A percentile compares a stretch with the other conserved stretches of the same genome.
Conservation (phyloP, 2,329 filamentous ascomycete species). For the Ploettnerulaceae sp. region DNA sequence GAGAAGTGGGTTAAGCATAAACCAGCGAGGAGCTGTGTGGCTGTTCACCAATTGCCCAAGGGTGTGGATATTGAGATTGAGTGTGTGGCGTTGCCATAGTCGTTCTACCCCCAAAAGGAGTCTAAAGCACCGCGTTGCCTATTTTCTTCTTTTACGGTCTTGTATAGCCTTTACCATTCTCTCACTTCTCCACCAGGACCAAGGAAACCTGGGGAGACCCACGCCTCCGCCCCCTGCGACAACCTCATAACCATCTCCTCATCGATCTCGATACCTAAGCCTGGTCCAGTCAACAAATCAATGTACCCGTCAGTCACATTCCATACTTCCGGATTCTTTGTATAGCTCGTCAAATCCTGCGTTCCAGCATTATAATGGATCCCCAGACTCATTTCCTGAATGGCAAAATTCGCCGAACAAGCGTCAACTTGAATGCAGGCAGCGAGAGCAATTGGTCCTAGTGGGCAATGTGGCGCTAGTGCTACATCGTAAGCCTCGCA, state of each 20-base stretch:
- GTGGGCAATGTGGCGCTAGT: conserved; percentile 67
- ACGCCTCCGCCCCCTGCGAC: conserved; percentile 54
- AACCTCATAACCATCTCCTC: conserved; percentile 61
- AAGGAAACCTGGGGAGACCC: conserved; percentile 62
- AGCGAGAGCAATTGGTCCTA: conserved; percentile 68
- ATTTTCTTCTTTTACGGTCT: background rate
- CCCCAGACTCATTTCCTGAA: conserved; percentile 73
- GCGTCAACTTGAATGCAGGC: conserved; percentile 65
- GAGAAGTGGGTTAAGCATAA: conserved; percentile 78
- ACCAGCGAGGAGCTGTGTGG: conserved; percentile 84
- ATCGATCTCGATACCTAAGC: conserved; percentile 66
- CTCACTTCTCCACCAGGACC: conserved; percentile 62
- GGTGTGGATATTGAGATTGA: conserved; percentile 87
- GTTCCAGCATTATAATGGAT: conserved; percentile 73
- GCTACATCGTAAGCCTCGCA: conserved; percentile 70
- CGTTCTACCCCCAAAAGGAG: background rate
- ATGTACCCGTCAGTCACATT: conserved; percentile 63
- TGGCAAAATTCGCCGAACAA: conserved; percentile 59
- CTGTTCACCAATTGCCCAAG: conserved; percentile 84
- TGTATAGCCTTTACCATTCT: conserved; percentile 52
- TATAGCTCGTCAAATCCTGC: conserved; percentile 62
- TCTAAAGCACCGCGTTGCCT: background rate
- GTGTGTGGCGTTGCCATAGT: conserved; percentile 67
- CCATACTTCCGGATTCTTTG: conserved; percentile 60
- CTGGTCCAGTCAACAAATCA: conserved; percentile 52